phyloP scores from a whole-genome alignment of 352 stramenopile genomes.

The Phytophthora fragariae region DNA sequence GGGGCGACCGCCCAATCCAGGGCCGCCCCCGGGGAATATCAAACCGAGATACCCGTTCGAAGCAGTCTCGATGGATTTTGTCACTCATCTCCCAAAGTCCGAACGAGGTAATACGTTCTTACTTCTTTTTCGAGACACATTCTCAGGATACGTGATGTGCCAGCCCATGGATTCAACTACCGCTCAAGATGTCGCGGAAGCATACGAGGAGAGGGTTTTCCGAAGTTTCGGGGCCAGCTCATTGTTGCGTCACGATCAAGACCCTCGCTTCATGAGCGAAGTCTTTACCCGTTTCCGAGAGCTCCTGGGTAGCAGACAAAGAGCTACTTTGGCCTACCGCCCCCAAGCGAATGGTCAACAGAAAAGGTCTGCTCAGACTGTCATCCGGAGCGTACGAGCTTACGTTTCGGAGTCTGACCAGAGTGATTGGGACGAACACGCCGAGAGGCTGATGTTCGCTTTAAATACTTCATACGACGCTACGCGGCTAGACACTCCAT shows the following conservation, averaged over 20 bases:
- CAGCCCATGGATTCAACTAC: constrained; percentile 21
- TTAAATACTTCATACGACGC: constrained; percentile 26
- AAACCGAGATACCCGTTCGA: no score
- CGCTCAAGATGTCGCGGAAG: constrained; percentile 30
- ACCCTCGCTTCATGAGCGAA: constrained; percentile 36
- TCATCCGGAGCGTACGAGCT: no score
- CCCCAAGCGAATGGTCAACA: no score
- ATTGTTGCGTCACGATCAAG: constrained; percentile 30
- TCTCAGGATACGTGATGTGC: constrained; percentile 25
- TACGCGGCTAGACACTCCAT: constrained; percentile 13
- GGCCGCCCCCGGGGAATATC: no score
- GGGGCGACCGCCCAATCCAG: no score
- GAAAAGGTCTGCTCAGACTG: no score
- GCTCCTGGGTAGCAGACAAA: constrained; percentile 28
- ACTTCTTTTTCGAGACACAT: constrained; percentile 8
- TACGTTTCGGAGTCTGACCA: no score
- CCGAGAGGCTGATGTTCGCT: constrained; percentile 31
- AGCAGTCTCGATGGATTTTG: no score
- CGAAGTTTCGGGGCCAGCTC: constrained; percentile 31
- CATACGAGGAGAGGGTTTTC: constrained; percentile 33
- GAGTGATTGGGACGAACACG: constrained; percentile 41
- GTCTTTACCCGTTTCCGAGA: constrained; percentile 35
- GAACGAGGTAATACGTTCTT: neutral
- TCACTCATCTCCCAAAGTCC: neutral
- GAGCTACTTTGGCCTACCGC: constrained; percentile 2